Evolutionary conservation across 805 yeast genomes (phyloP).

Genomic region (Candida ulmi): DNA sequence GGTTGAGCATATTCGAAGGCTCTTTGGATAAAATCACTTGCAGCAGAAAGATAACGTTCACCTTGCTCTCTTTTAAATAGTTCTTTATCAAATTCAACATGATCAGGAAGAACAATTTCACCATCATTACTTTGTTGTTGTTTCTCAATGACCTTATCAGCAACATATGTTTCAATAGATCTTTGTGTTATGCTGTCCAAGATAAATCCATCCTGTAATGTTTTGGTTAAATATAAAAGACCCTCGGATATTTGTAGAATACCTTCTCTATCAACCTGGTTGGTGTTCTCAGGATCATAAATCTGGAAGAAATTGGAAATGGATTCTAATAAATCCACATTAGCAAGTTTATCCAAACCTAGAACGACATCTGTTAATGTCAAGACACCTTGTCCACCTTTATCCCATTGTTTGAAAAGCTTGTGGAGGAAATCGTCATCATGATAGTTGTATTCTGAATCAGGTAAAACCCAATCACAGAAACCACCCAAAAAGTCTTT

Average conservation of each 20-base stretch:
- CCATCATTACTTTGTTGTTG: conserved; percentile 29
- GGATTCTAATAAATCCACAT: conserved; percentile 70
- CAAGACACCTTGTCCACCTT: conserved; percentile 46
- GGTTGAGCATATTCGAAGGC: conserved; percentile 90
- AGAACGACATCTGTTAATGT: conserved; percentile 62
- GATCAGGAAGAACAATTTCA: conserved; percentile 47
- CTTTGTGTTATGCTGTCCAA: conserved; percentile 61
- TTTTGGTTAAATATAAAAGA: conserved; percentile 70
- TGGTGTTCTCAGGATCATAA: conserved; percentile 57
- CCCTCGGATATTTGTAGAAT: conserved; percentile 87
- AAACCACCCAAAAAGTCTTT: conserved; percentile 69
- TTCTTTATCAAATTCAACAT: conserved; percentile 57
- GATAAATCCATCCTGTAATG: conserved; percentile 70
- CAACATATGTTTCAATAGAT: conserved; percentile 61
- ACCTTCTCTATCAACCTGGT: conserved; percentile 68
- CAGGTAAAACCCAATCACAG: conserved; percentile 64
- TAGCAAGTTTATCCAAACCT: conserved; percentile 67
- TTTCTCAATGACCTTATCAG: conserved; percentile 46
- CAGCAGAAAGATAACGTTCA: conserved; percentile 81
- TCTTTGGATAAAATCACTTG: conserved; percentile 78
- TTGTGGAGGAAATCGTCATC: conserved; percentile 50
- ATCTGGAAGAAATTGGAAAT: conserved; percentile 75
- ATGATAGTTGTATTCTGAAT: conserved; percentile 30
- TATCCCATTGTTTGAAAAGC: conserved; percentile 68
- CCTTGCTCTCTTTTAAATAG: conserved; percentile 57